Percentiles rank a stretch among this genome's conserved stretches.
phyloP scores from a whole-genome alignment of 2,329 filamentous ascomycete genomes.

The Aspergillus neoniger region DNA sequence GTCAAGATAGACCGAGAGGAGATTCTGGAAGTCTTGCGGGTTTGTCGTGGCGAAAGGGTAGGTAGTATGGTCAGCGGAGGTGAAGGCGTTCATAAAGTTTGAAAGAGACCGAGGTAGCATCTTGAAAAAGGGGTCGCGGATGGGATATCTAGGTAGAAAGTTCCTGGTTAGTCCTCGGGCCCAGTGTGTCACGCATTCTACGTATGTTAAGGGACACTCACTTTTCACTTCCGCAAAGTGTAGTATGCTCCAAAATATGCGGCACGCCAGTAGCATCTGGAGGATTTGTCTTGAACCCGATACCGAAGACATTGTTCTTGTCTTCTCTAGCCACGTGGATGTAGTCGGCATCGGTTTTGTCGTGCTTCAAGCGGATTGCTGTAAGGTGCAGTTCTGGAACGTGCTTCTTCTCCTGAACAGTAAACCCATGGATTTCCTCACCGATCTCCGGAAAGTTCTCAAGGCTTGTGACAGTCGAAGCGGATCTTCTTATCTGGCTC shows the following conservation, averaged over 20 bases:
- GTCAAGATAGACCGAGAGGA: conserved; percentile 95
- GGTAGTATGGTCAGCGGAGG: conserved; percentile 91
- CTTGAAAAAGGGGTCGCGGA: conserved; percentile 98
- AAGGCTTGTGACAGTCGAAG: conserved; percentile 71
- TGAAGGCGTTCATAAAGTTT: conserved; percentile 99
- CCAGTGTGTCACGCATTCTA: background rate
- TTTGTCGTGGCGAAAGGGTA: conserved; percentile 99
- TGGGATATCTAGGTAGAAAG: conserved; percentile 69
- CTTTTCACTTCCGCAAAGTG: conserved; percentile 92
- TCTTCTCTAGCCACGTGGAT: conserved; percentile 93
- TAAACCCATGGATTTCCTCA: conserved; percentile 90
- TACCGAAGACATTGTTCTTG: conserved; percentile 98
- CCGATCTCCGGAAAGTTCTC: conserved; percentile 75
- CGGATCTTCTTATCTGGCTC: conserved; percentile 24
- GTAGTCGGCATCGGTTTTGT: conserved; percentile 95
- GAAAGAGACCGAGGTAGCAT: conserved; percentile 98
- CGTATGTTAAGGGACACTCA: conserved; percentile 46
- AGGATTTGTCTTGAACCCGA: conserved; percentile 98
- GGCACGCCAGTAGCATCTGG: conserved; percentile 94
- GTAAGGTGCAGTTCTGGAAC: conserved; percentile 93
- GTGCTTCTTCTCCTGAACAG: conserved; percentile 82
- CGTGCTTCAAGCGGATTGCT: conserved; percentile 84
- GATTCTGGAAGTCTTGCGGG: conserved; percentile 88
- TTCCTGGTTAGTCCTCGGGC: conserved; percentile 16
- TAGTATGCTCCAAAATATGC: conserved; percentile 97